Percentiles rank a stretch among this genome's conserved stretches.
Conservation (phyloP, 768 basidiomycete species). For the Gymnopilus dilepis region DNA sequence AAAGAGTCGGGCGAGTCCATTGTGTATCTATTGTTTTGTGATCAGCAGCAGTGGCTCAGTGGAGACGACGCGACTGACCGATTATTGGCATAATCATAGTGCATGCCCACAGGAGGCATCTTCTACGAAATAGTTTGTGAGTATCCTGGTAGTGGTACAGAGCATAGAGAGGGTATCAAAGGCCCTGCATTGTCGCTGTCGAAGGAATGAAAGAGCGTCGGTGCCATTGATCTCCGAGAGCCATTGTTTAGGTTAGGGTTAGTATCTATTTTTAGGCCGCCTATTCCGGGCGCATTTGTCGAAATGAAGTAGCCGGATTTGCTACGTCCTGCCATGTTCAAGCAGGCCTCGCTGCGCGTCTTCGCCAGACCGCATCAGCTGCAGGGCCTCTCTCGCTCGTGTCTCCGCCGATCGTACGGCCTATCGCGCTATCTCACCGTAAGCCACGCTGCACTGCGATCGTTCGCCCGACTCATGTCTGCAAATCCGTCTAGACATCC, state of each 20-base stretch:
- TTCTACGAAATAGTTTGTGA: background rate
- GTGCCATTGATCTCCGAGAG: constrained; percentile 2
- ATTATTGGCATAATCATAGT: constrained; percentile 14
- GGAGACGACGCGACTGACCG: constrained; percentile 16
- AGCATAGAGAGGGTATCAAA: background rate
- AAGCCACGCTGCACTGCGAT: background rate
- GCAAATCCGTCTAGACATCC: background rate
- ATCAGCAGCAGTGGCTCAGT: background rate
- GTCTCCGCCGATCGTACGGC: background rate
- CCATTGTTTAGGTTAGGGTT: constrained; percentile 6
- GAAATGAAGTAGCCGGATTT: background rate
- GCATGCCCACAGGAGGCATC: constrained; percentile 13
- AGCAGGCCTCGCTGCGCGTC: background rate
- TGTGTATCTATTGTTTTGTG: constrained; percentile 17
- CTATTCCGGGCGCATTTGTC: background rate
- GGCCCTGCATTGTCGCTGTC: background rate
- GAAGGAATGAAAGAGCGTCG: constrained; percentile 3
- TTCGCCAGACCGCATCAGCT: background rate
- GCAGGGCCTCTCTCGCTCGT: background rate
- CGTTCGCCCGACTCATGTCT: background rate
- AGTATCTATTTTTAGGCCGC: background rate
- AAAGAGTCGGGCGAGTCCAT: constrained; percentile 24
- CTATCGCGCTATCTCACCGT: background rate
- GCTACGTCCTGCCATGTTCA: background rate
- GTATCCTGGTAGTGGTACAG: background rate